A percentile compares a stretch with the other conserved stretches of the same genome.
These are phyloP conservation scores for Pugionium cornutum DNA, from an alignment of 345 rosid genomes.

Conservation along the genomic window DNA sequence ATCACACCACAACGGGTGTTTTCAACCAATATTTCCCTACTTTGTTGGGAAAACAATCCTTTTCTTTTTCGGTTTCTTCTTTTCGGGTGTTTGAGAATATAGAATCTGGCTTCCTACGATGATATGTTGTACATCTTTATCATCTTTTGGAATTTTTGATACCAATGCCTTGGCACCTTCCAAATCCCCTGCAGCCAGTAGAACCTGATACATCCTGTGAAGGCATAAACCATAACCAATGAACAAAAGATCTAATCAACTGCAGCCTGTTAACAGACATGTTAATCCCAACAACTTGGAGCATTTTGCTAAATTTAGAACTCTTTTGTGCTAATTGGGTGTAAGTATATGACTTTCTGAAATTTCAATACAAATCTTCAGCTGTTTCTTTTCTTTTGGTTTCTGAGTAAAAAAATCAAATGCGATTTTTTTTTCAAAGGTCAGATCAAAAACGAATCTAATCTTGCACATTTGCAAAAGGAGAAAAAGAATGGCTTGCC, in stretches of 20 bases:
- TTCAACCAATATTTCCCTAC: not conserved
- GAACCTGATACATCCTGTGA: conserved; percentile 87
- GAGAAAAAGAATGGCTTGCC: conserved; percentile 43
- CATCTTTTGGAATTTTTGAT: conserved; percentile 58
- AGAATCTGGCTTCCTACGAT: conserved; percentile 39
- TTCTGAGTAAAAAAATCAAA: no score
- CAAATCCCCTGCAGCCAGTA: conserved; percentile 60
- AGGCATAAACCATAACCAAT: conserved; percentile 26
- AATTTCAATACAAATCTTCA: not conserved
- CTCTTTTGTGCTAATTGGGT: not conserved
- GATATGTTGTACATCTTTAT: conserved; percentile 54
- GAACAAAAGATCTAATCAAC: not conserved
- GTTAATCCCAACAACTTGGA: not conserved
- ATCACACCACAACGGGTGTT: not conserved
- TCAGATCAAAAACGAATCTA: not conserved
- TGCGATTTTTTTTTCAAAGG: not conserved
- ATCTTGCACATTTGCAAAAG: not conserved
- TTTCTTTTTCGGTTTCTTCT: conserved; percentile 23
- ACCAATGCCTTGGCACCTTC: conserved; percentile 48
- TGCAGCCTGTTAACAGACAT: not conserved
- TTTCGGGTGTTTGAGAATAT: conserved; percentile 24
- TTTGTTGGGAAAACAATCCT: not conserved
- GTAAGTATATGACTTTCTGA: not conserved
- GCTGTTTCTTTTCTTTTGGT: not conserved
- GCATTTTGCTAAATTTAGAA: not conserved